Conservation (phyloP, 1,284 basidiomycete species). For the Dichomitus squalens region DNA sequence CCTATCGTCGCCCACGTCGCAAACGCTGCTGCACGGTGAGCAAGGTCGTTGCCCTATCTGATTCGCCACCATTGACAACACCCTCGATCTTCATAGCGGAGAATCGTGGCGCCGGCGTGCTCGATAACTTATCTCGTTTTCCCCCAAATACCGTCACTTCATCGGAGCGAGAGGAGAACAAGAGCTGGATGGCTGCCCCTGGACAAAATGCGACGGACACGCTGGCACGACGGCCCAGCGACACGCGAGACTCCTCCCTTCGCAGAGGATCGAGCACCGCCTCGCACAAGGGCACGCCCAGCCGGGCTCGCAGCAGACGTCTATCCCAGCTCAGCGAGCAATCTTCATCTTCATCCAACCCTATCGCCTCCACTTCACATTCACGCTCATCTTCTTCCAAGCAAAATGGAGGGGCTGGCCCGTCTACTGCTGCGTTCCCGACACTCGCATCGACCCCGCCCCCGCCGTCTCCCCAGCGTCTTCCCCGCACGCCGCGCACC, state of each 20-base stretch:
- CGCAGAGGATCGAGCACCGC: slow-evolving; percentile 19
- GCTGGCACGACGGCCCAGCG: slow-evolving; percentile 19
- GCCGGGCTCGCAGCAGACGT: slow-evolving; percentile 24
- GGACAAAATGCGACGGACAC: slow-evolving; percentile 25
- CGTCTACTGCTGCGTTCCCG: slow-evolving; percentile 26
- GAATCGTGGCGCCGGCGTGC: slow-evolving; percentile 21
- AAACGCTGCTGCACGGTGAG: slow-evolving; percentile 26
- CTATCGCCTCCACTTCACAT: slow-evolving; percentile 12
- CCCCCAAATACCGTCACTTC: slow-evolving; percentile 8
- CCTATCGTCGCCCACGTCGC: slow-evolving; percentile 21
- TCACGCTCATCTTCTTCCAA: slow-evolving; percentile 10
- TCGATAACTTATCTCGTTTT: slow-evolving; percentile 24
- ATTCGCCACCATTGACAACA: not conserved
- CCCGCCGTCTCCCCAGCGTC: slow-evolving; percentile 15
- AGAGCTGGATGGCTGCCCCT: slow-evolving; percentile 27
- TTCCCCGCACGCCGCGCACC: slow-evolving; percentile 26
- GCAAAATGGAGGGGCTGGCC: slow-evolving; percentile 30
- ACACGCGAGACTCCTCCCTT: slow-evolving; percentile 21
- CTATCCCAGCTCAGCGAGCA: slow-evolving; percentile 20
- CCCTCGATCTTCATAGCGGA: slow-evolving; percentile 15
- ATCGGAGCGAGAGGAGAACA: slow-evolving; percentile 22
- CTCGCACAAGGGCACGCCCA: slow-evolving; percentile 19
- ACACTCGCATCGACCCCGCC: slow-evolving; percentile 10
- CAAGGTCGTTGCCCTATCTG: not conserved
- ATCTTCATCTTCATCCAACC: slow-evolving; percentile 1